Evolutionary conservation across 139 green algal genomes (phyloP).

Genomic region (Mesotaenium endlicherianum): DNA sequence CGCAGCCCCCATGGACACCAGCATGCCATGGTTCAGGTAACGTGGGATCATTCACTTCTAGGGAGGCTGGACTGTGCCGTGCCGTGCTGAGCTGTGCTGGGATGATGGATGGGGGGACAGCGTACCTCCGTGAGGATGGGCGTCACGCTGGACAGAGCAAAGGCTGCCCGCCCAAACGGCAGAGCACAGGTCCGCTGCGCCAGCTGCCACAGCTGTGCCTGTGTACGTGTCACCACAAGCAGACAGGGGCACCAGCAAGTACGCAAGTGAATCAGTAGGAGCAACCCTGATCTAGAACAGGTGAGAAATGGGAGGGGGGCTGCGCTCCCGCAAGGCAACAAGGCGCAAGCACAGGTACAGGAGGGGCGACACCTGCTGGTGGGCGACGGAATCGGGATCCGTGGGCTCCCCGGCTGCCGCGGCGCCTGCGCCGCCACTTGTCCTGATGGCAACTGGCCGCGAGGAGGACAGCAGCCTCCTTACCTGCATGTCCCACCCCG

Average conservation of each 20-base stretch:
- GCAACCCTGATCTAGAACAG: too few relatives aligned
- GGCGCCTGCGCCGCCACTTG: background rate
- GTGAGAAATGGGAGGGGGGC: background rate
- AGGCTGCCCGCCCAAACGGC: slow-evolving; percentile 74
- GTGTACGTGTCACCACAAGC: too few relatives aligned
- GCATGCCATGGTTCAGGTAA: too few relatives aligned
- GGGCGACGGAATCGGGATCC: slow-evolving; percentile 46
- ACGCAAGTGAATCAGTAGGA: too few relatives aligned
- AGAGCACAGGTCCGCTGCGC: slow-evolving; percentile 77
- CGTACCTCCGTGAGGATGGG: slow-evolving; percentile 71
- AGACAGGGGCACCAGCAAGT: too few relatives aligned
- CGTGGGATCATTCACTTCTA: too few relatives aligned
- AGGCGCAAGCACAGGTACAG: background rate
- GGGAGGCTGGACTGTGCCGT: too few relatives aligned
- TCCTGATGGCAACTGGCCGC: slow-evolving; percentile 43
- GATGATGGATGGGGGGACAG: too few relatives aligned
- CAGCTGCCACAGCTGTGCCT: slow-evolving; percentile 66
- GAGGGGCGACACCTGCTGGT: slow-evolving; percentile 31
- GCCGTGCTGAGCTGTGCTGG: too few relatives aligned
- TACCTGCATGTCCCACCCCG: slow-evolving; percentile 49
- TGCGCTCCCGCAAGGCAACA: background rate
- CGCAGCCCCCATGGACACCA: too few relatives aligned
- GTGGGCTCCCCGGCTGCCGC: slow-evolving; percentile 15
- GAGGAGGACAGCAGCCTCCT: slow-evolving; percentile 53
- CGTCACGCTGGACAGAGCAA: slow-evolving; percentile 67